Evolutionary conservation across 2,329 filamentous ascomycete species (phyloP).

Genomic region (Colletotrichum sublineola): DNA sequence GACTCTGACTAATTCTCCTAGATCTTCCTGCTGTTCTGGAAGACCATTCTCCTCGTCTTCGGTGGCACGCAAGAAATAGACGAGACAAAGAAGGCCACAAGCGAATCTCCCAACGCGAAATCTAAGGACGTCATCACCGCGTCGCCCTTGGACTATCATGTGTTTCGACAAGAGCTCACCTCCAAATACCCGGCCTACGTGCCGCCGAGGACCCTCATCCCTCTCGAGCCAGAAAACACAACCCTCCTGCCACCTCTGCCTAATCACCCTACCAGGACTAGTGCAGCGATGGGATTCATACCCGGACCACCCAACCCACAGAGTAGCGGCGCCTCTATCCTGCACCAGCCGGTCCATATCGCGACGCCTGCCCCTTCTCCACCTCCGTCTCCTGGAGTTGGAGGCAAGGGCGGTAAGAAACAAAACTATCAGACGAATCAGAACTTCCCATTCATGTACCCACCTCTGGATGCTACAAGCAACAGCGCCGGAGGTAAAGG

Average conservation of each 20-base stretch:
- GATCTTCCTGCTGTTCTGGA: constrained; percentile 91
- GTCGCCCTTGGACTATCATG: constrained; percentile 94
- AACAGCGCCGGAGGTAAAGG: constrained; percentile 94
- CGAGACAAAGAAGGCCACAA: constrained; percentile 79
- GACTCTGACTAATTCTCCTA: constrained; percentile 51
- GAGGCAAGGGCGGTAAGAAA: constrained; percentile 95
- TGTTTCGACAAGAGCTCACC: constrained; percentile 95
- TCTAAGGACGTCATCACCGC: constrained; percentile 88
- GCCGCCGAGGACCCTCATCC: constrained; percentile 84
- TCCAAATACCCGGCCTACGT: constrained; percentile 98
- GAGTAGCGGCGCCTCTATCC: constrained; percentile 79
- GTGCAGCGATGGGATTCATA: constrained; percentile 72
- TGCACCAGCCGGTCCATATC: constrained; percentile 97
- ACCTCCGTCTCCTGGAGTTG: constrained; percentile 87
- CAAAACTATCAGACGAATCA: constrained; percentile 99
- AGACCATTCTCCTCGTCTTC: constrained; percentile 87
- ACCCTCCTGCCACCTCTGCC: constrained; percentile 89
- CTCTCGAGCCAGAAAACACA: constrained; percentile 90
- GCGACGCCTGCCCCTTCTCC: constrained; percentile 98
- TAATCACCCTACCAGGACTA: constrained; percentile 76
- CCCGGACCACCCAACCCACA: constrained; percentile 67
- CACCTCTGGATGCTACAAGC: constrained; percentile 88
- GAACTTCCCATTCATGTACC: constrained; percentile 98
- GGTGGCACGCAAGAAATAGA: constrained; percentile 82
- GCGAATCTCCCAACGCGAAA: constrained; percentile 70